Evolutionary conservation across 2,329 filamentous ascomycete species (phyloP).

Genomic region (Periconia digitata): DNA sequence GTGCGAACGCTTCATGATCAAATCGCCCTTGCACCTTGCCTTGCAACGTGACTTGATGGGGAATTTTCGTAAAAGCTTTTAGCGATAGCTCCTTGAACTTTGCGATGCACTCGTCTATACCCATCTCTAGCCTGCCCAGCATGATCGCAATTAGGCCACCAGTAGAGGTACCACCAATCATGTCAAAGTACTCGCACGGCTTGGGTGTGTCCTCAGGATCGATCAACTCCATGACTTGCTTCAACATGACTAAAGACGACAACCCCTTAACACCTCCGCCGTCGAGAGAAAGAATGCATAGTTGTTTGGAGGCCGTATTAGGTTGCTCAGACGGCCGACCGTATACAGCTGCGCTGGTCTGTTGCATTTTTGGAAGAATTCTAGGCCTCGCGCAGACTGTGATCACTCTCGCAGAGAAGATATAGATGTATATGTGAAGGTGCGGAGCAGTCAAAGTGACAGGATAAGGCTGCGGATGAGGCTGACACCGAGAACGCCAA

Average conservation of each 20-base stretch:
- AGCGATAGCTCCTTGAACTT: slow-evolving; percentile 1
- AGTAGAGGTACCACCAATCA: slow-evolving; percentile 15
- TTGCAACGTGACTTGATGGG: background rate
- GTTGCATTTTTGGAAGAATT: too few species aligned
- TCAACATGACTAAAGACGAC: slow-evolving; percentile 9
- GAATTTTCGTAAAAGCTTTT: background rate
- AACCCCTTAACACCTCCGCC: slow-evolving; percentile 15
- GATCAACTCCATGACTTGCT: slow-evolving; percentile 6
- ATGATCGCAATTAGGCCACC: slow-evolving; percentile 13
- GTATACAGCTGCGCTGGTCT: too few species aligned
- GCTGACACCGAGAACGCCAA: too few species aligned
- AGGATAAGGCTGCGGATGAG: too few species aligned
- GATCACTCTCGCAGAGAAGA: too few species aligned
- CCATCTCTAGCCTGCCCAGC: slow-evolving; percentile 7
- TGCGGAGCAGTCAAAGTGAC: too few species aligned
- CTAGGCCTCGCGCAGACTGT: too few species aligned
- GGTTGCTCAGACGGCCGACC: too few species aligned
- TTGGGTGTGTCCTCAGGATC: background rate
- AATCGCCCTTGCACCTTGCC: background rate
- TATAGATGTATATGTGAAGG: too few species aligned
- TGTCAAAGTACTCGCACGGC: slow-evolving; percentile 5
- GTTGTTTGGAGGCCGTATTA: too few species aligned
- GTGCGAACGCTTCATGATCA: slow-evolving; percentile 2
- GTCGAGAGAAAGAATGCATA: slow-evolving; percentile 5
- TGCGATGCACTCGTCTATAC: slow-evolving; percentile 2